Evolutionary conservation across 2,329 filamentous ascomycete genomes (phyloP), one percentile per base, ranked within the genome.

Genomic region (Penicillium sp.): DNA sequence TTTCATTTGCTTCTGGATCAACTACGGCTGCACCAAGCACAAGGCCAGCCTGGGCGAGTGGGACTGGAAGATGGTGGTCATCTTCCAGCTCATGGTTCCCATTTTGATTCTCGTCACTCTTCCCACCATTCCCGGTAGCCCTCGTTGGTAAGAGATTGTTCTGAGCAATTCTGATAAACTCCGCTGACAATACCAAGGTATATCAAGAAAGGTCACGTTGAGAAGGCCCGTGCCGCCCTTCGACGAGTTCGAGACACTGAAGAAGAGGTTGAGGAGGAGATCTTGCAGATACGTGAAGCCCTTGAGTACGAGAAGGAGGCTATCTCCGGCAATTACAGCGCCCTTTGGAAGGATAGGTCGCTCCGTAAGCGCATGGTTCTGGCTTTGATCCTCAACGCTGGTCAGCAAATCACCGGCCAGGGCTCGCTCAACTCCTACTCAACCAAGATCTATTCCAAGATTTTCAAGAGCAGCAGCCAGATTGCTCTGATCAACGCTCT

Each of bases 401-500:
- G 88, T 49, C 89, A 90, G 74, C 89, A 91, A 74, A 82, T 91
- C 43, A 89, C 88, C 5, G 89, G 89, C 22, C 89, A 91, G 75
- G 89, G 89, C 64, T 88, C 87, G 1, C 81, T 91, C 65, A 91
- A 91, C 81, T 84, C 84, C 3, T 91, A 91, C 81, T 88, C 85
- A 22, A 89, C 88, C n/a, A 84, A 85, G 67, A 89, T 91, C 70
- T 91, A 91, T 80, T 85, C 89, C 77, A 87, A 89, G 72, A 84
- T 91, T 26, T 91, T 88, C 80, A 81, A 78, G 26, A 81, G 76
- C 57, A 78, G 76, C 57, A 78, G 83, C 53, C 86, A 83, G 25
- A 90, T 91, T 72, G 87, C 87, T 64, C 80, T 91, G 35, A 91
- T 91, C 80, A 91, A 91, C 73, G 89, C 89, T 4, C 80, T 91